Base-by-base conservation (phyloP, 108 stramenopile species). In the Nitzschia putrida region DNA sequence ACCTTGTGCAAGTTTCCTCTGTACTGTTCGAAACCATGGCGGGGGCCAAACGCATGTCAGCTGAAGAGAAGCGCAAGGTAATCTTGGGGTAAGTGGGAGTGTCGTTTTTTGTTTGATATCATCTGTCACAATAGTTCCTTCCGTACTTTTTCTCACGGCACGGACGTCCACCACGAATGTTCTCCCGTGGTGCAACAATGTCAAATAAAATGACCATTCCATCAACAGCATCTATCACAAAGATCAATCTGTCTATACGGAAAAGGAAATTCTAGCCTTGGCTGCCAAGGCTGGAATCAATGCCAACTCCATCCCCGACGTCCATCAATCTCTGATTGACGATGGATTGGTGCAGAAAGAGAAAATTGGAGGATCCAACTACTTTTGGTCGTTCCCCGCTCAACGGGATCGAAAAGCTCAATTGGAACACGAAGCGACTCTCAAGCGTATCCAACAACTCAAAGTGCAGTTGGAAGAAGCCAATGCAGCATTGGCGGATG, bases 361-460 rank as follows among this genome's bases (percentile, higher is more conserved):
- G n/a, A 97, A 97, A 77, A 95, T 97, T 69, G 96, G 96, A 16
- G 89, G 90, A 18, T 77, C 85, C 64, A 97, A 95, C 68, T 95
- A 87, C 72, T 97, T 85, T 64, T 97, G 94, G 94, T 79, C 82
- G 26, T 97, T 97, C 80, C 93, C 93, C 25, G 85, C 82, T 56
- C 93, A 96, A 71, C 83, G 85, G 50, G 91, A 95, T 68, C 83
- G 91, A 7, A 59, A 78, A 40, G 52, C 67, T 7, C 90, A 92
- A 66, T 61, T 83, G 59, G 76, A 82, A 58, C 80, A 91, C 76
- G 78, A 87, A 60, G 43, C 76, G 21, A 81, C 73, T 0, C 65
- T 91, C 16, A 29, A 59, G 37, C 56, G 57, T 45, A 88, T 92
- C 57, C 87, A 89, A 56, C 42, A 44, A 38, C 64, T 80, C 45